Conservation (phyloP, 495 filamentous ascomycete species). For the Annulohypoxylon bovei region DNA sequence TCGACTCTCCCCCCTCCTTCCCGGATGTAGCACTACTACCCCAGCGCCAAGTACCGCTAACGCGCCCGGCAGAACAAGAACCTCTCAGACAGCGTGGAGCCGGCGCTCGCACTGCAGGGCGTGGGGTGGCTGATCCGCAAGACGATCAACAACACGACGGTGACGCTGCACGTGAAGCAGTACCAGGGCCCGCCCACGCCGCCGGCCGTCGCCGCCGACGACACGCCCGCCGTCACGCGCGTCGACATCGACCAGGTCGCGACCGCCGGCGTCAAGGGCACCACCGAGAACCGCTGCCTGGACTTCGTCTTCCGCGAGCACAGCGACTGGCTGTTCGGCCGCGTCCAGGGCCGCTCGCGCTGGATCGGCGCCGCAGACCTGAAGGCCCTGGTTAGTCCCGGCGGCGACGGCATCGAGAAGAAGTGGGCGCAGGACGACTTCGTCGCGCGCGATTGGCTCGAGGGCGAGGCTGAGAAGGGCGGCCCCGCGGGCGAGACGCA, state of each 20-base stretch:
- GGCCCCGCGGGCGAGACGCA: constrained; percentile 61
- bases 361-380: constrained; percentile 55
- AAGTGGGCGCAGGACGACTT: constrained; percentile 52
- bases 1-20: background rate
- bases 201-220: constrained; percentile 49
- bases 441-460: constrained; percentile 62
- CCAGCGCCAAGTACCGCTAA: background rate
- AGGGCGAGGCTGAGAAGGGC: constrained; percentile 58
- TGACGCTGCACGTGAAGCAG: constrained; percentile 76
- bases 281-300: constrained; percentile 74
- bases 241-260: constrained; percentile 84
- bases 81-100: constrained; percentile 76
- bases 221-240: constrained; percentile 61
- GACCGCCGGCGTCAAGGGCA: constrained; percentile 79
- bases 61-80: constrained; percentile 65
- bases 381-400: constrained; percentile 13
- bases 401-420: constrained; percentile 36
- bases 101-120: constrained; percentile 82
- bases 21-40: background rate
- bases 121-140: constrained; percentile 85
- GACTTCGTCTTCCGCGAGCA: constrained; percentile 78
- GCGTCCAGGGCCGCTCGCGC: constrained; percentile 69
- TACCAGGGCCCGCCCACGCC: constrained; percentile 61
- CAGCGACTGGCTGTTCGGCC: constrained; percentile 83
- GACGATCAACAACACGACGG: constrained; percentile 72